Percentiles rank a stretch among this genome's conserved stretches.
Evolutionary conservation across 495 filamentous ascomycete genomes (phyloP).

Genomic region (Thermothielavioides terrestris): DNA sequence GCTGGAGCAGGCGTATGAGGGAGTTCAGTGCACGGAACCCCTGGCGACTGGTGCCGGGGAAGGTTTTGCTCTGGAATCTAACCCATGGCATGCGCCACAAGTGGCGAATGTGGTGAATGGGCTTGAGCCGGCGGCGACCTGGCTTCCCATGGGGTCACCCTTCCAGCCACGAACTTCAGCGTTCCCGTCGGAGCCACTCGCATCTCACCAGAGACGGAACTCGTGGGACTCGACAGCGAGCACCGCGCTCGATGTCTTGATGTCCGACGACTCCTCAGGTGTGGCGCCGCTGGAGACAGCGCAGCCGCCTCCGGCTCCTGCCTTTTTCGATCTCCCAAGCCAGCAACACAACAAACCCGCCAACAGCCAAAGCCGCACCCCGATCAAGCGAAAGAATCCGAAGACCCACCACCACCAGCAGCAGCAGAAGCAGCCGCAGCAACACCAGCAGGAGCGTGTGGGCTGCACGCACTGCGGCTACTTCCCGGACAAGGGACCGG

Average conservation of each 20-base stretch:
- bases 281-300: no score
- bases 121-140: no score
- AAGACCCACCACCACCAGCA: background rate
- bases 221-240: background rate
- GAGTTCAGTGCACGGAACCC: background rate
- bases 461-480: background rate
- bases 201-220: background rate
- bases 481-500: background rate
- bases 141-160: no score
- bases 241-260: background rate
- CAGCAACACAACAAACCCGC: background rate
- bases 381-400: background rate
- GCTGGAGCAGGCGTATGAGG: background rate
- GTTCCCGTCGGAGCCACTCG: background rate
- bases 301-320: background rate
- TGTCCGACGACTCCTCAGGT: no score
- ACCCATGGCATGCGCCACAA: background rate
- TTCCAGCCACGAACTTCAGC: background rate
- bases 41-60: background rate
- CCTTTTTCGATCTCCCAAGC: background rate
- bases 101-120: background rate
- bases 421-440: background rate
- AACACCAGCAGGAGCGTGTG: background rate
- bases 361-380: background rate
- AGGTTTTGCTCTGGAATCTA: background rate